phyloP scores from a whole-genome alignment of 176 grass and related monocot genomes.

The Saccharum spontaneum region DNA sequence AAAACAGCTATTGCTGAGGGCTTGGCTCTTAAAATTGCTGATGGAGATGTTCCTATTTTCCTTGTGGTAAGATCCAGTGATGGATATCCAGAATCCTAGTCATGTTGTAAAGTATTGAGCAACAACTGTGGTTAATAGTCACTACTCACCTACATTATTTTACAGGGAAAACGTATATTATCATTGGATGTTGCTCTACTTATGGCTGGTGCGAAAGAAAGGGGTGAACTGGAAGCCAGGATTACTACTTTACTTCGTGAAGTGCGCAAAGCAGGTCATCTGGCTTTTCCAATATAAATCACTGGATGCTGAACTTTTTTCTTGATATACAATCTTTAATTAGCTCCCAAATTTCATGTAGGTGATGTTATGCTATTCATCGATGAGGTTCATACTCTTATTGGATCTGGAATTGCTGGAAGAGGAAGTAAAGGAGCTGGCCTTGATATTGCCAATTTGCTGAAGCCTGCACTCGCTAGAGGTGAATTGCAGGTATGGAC shows the following conservation, averaged over 20 bases:
- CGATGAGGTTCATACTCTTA: conserved; percentile 96
- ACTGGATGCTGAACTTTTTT: not conserved
- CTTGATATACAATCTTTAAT: conserved; percentile 15
- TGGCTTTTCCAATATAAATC: conserved; percentile 13
- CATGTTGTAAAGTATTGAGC: conserved; percentile 10
- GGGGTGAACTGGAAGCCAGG: conserved; percentile 88
- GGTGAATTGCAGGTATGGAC: conserved; percentile 84
- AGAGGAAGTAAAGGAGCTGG: conserved; percentile 94
- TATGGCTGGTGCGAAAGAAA: conserved; percentile 96
- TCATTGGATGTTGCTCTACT: conserved; percentile 92
- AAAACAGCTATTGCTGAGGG: conserved; percentile 98
- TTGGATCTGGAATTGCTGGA: conserved; percentile 85
- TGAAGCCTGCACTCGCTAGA: conserved; percentile 93
- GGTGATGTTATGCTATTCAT: conserved; percentile 90
- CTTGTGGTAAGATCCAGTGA: conserved; percentile 51
- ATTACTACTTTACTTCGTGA: conserved; percentile 88
- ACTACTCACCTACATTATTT: conserved; percentile 17
- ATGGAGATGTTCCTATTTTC: conserved; percentile 76
- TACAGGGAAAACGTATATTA: conserved; percentile 79
- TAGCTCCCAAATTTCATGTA: conserved; percentile 38
- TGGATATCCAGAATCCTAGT: not conserved
- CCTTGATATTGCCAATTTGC: conserved; percentile 96
- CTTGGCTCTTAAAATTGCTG: conserved; percentile 77
- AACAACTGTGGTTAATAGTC: not conserved
- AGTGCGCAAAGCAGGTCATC: conserved; percentile 86